Base-by-base conservation (phyloP, 495 filamentous ascomycete species). In the Penicillium simplicissimum region DNA sequence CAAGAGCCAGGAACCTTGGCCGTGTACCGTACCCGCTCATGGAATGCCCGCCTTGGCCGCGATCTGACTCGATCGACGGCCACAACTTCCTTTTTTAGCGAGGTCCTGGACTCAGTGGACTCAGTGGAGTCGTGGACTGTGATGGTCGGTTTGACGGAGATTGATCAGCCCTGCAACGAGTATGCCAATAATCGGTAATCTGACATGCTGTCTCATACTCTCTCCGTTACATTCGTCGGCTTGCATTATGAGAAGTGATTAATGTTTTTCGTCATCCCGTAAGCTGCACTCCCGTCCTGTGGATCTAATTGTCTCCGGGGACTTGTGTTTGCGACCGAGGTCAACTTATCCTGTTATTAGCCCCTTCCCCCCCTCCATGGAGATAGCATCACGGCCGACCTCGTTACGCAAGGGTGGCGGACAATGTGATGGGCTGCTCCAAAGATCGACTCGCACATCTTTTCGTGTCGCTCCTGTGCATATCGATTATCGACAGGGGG, bases 321-420 rank as follows among this genome's bases (percentile, higher is more conserved):
- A 49, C 14, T 49, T 23, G 25, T 49, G 45, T 49, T 31, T 49
- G n/a, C 11, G 11, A 49, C 21, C 45, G 13, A 31, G 21, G 45
- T 49, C 45, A 28, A 48, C 13, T 48, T 23, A 28, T 52, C n/a
- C n/a, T n/a, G n/a, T 9, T 52, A 35, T 25, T 52, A 17, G 58
- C 53, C 52, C 45, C 52, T 28, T 28, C 4, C 25, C 53, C 37
- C 53, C 56, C 57, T 49, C 61, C 58, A 59, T 25, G 1, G 23
- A 25, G 1, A 25, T 71, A 62, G 54, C 64, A 62, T 66, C 55
- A 58, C 66, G 13, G 8, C 57, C 49, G 54, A 52, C 38, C 45
- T 61, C 60, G 72, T 76, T 78, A 78, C 75, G 75, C 75, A 75
- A 78, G 75, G 75, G 73, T 74, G 42, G 23, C 42, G 23, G 69